Base-by-base conservation (phyloP, 768 basidiomycete genomes). In the Dentipellis fragilis region DNA sequence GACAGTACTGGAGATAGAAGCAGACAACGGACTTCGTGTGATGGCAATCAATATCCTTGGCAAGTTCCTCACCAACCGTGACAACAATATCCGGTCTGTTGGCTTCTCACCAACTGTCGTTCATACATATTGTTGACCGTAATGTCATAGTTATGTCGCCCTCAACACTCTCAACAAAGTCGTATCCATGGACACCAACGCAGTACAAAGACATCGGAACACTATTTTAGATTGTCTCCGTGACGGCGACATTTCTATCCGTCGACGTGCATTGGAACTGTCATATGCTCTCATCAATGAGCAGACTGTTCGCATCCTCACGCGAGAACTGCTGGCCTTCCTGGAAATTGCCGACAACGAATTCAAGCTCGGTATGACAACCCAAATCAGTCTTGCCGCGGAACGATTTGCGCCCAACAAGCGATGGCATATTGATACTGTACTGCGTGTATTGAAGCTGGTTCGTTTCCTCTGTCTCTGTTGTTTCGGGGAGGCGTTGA, bases 21-120 rank as follows among this genome's bases (percentile, higher is more conserved):
- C 96, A 10, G 96, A 99, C 67, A 87, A 83, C 42, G 93, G 93
- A 17, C 73, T 99, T 19, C 85, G 96, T 1, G 94, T 98, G 47
- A 97, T 99, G 96, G 96, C 96, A 0, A 99, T 99, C 70, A 99
- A 99, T 68, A 98, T 98, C 56, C 79, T 99, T 36, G 96, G 96
- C 54, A 98, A 97, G 71, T 98, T 98, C 74, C 74, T 99, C 67
- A 87, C 90, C 67, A 99, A 99, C 71, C 80, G 91, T 36, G 96
- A 99, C 67, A 99, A 99, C 72, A 99, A 98, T 66, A 98, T 99
- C 63, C 85, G 95, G 94, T 95, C 66, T 49, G 78, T 68, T 49
- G 55, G n/a, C 48, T 40, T 42, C 19, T 53, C 9, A 35, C 47
- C 54, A 54, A 46, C 46, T n/a, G 55, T 34, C 21, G 47, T 59